These are phyloP conservation scores for Nothophytophthora sp. DNA, from an alignment of 352 stramenopile species.

Conservation along the genomic window DNA sequence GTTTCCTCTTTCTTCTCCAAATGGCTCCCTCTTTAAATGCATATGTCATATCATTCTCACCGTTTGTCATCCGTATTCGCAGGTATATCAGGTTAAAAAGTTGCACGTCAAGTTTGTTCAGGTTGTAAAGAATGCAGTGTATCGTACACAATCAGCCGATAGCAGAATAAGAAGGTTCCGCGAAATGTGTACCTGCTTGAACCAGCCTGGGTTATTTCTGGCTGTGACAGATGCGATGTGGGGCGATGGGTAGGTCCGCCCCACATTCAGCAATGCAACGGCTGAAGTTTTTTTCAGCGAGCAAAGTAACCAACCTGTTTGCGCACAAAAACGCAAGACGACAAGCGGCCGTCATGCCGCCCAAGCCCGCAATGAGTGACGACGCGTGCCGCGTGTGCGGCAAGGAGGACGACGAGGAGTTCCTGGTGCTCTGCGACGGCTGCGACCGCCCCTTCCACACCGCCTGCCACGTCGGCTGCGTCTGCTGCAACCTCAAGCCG, in stretches of 20 bases:
- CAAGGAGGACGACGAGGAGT: slow-evolving; percentile 74
- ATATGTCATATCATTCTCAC: no score
- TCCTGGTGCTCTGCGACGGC: slow-evolving; percentile 80
- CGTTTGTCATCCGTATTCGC: no score
- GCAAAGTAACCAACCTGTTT: slow-evolving; percentile 15
- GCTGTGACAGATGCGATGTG: no score
- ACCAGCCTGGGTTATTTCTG: no score
- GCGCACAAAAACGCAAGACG: neutral
- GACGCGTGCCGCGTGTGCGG: slow-evolving; percentile 84
- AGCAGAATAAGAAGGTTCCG: no score
- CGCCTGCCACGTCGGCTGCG: slow-evolving; percentile 69
- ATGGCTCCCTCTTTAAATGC: no score
- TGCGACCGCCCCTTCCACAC: slow-evolving; percentile 81
- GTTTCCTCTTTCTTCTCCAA: no score
- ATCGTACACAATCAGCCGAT: no score
- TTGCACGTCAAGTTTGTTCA: no score
- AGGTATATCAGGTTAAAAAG: no score
- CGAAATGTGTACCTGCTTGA: no score
- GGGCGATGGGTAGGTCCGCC: neutral
- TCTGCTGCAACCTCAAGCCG: slow-evolving; percentile 77
- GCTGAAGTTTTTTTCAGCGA: slow-evolving; percentile 14
- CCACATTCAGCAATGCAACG: neutral
- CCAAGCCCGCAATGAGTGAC: slow-evolving; percentile 46
- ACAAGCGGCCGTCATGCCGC: slow-evolving; percentile 15
- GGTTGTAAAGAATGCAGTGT: no score